Evolutionary conservation across 1,139 yeast species (phyloP).

Genomic region (Diutina pseudorugosa): DNA sequence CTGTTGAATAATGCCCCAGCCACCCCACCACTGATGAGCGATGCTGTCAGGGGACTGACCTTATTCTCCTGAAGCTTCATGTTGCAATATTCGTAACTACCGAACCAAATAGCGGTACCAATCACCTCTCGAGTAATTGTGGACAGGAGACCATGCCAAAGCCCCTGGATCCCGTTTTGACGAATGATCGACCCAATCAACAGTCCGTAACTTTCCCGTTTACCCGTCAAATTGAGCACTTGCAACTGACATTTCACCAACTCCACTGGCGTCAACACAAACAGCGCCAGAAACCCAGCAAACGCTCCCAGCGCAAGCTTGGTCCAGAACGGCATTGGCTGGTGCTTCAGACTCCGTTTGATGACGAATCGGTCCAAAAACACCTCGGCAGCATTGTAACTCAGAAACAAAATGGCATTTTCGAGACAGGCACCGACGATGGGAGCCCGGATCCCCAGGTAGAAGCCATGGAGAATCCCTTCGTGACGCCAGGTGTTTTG

Average conservation of each 20-base stretch:
- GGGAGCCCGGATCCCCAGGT: slow-evolving; percentile 68
- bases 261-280: slow-evolving; percentile 82
- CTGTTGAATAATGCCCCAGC: slow-evolving; percentile 81
- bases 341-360: background rate
- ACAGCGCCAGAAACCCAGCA: slow-evolving; percentile 76
- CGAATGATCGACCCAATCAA: slow-evolving; percentile 33
- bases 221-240: slow-evolving; percentile 39
- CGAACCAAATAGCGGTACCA: slow-evolving; percentile 93
- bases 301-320: slow-evolving; percentile 49
- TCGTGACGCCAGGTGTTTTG: slow-evolving; percentile 46
- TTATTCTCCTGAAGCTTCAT: slow-evolving; percentile 21
- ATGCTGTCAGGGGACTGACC: slow-evolving; percentile 33
- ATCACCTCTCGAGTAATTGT: slow-evolving; percentile 75
- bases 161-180: slow-evolving; percentile 40
- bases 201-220: slow-evolving; percentile 12
- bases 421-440: slow-evolving; percentile 81
- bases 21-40: slow-evolving; percentile 55
- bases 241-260: slow-evolving; percentile 80
- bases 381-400: slow-evolving; percentile 35
- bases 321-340: slow-evolving; percentile 1
- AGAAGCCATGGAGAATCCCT: slow-evolving; percentile 43
- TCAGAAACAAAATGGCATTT: slow-evolving; percentile 58
- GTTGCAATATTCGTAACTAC: slow-evolving; percentile 48
- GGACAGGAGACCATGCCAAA: slow-evolving; percentile 82
- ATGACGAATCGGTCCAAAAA: background rate